phyloP scores from a whole-genome alignment of 495 filamentous ascomycete species.

The Hyaloscypha variabilis region DNA sequence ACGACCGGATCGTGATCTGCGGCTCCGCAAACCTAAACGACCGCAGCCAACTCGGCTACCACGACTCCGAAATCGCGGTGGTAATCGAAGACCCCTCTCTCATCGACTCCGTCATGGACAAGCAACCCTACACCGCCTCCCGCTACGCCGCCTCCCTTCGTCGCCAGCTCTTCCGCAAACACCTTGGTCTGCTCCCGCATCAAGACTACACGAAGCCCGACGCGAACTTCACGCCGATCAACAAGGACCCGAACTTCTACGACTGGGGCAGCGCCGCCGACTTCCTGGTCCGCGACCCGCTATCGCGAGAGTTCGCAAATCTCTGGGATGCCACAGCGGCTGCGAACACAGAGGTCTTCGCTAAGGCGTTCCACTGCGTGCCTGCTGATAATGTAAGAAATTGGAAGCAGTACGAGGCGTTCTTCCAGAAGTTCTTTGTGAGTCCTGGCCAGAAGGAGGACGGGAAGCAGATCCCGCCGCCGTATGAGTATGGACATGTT shows the following conservation, averaged over 20 bases:
- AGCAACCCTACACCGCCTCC: slow-evolving; percentile 67
- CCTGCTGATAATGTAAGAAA: slow-evolving; percentile 78
- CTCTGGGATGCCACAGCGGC: slow-evolving; percentile 75
- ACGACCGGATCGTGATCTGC: slow-evolving; percentile 86
- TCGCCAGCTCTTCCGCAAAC: slow-evolving; percentile 86
- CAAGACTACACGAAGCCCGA: slow-evolving; percentile 65
- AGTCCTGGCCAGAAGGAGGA: slow-evolving; percentile 57
- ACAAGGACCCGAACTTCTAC: slow-evolving; percentile 68
- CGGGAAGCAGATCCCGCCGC: slow-evolving; percentile 43
- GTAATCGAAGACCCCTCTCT: slow-evolving; percentile 76
- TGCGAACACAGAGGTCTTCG: slow-evolving; percentile 85
- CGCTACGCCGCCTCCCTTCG: slow-evolving; percentile 85
- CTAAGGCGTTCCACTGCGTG: slow-evolving; percentile 83
- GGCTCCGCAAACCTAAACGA: slow-evolving; percentile 96
- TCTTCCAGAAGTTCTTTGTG: slow-evolving; percentile 70
- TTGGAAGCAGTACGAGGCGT: slow-evolving; percentile 86
- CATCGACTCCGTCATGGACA: slow-evolving; percentile 72
- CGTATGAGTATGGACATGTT: slow-evolving; percentile 75
- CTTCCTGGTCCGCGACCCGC: slow-evolving; percentile 71
- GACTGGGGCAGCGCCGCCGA: slow-evolving; percentile 83
- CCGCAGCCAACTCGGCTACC: slow-evolving; percentile 84
- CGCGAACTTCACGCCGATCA: slow-evolving; percentile 77
- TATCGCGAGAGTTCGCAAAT: slow-evolving; percentile 64
- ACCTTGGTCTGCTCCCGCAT: slow-evolving; percentile 79
- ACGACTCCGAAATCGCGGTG: slow-evolving; percentile 77